phyloP scores from a whole-genome alignment of 1,139 yeast genomes.

The Geotrichum restrictum region DNA sequence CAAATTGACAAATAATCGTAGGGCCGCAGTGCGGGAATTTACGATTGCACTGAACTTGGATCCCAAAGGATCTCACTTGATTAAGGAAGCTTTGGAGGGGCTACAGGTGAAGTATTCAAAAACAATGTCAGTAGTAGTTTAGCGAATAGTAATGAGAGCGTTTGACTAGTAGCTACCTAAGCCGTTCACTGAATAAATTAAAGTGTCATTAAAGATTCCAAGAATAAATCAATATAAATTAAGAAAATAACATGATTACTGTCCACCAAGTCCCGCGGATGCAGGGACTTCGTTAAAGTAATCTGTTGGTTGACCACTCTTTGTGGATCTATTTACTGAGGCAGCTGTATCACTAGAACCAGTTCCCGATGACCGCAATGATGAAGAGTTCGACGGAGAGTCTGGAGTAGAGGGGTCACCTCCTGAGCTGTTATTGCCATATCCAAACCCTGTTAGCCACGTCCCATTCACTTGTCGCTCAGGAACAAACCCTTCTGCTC shows the following conservation, averaged over 20 bases:
- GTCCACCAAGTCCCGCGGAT: neutral
- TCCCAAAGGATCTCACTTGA: constrained; percentile 87
- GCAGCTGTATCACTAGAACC: constrained; percentile 31
- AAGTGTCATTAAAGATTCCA: neutral
- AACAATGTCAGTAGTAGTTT: neutral
- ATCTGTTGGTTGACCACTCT: constrained; percentile 6
- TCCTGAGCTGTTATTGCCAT: neutral
- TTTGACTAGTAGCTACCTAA: too few relatives aligned
- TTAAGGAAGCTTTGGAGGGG: constrained; percentile 74
- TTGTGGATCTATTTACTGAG: constrained; percentile 18
- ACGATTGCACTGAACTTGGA: constrained; percentile 88
- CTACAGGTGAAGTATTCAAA: constrained; percentile 10
- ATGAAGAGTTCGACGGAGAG: constrained; percentile 27
- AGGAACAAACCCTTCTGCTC: constrained; percentile 22
- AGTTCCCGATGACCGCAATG: constrained; percentile 29
- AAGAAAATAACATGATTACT: neutral
- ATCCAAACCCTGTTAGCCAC: constrained; percentile 16
- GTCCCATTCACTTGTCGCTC: constrained; percentile 6
- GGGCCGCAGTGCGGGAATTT: constrained; percentile 77
- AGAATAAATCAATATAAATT: neutral
- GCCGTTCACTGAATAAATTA: constrained; percentile 1
- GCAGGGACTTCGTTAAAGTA: constrained; percentile 9
- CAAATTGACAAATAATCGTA: constrained; percentile 68
- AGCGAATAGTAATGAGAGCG: neutral
- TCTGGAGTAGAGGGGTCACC: constrained; percentile 27